Evolutionary conservation across 192 early-diverging fungal genomes (phyloP).

Genomic region (Allomyces javanicus): DNA sequence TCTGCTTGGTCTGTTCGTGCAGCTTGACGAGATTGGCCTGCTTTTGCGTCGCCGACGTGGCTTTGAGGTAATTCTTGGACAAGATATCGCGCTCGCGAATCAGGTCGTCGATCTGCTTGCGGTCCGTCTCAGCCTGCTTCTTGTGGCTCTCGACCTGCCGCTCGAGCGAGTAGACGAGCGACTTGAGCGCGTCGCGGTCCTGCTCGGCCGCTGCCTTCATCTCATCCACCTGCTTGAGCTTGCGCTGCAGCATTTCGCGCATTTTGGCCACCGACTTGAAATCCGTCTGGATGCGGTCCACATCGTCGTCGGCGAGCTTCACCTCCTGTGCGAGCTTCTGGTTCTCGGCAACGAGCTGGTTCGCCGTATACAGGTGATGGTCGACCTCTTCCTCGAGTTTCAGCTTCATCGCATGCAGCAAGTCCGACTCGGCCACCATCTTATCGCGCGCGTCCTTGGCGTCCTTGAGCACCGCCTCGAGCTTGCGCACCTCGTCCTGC

Average conservation of each 20-base stretch:
- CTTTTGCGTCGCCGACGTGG: slow-evolving; percentile 28
- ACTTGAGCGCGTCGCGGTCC: background rate
- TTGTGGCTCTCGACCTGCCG: slow-evolving; percentile 11
- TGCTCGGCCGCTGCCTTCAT: background rate
- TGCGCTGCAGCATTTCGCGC: background rate
- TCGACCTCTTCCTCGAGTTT: background rate
- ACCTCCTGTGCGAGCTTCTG: background rate
- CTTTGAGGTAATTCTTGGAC: slow-evolving; percentile 33
- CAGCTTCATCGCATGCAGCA: background rate
- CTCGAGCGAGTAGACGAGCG: background rate
- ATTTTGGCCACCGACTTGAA: background rate
- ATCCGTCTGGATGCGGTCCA: background rate
- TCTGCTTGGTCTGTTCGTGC: slow-evolving; percentile 34
- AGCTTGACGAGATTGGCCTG: slow-evolving; percentile 31
- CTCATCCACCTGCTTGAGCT: slow-evolving; percentile 1
- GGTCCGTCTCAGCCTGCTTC: slow-evolving; percentile 15
- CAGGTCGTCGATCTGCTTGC: slow-evolving; percentile 22
- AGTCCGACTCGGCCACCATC: background rate
- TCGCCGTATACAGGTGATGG: background rate
- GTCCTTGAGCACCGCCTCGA: background rate
- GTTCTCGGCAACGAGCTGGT: background rate
- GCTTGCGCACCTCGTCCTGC: background rate
- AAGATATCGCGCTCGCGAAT: slow-evolving; percentile 34
- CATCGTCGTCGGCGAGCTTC: background rate
- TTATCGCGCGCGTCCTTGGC: background rate